Evolutionary conservation across 176 grass and related monocot species (phyloP).

Genomic region (Chrysopogon serrulatus): DNA sequence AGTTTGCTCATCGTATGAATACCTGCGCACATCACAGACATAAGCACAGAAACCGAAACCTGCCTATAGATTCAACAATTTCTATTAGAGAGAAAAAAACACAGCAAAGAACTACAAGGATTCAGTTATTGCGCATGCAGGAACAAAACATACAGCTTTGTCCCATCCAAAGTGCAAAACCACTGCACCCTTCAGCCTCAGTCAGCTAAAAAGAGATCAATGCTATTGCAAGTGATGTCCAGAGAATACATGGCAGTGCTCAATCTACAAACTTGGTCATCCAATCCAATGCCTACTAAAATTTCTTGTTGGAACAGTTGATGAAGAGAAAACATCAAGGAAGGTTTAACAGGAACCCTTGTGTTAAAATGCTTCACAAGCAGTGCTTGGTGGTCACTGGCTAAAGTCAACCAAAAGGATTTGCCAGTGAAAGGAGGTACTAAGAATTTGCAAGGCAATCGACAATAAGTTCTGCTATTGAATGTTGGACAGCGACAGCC

Average conservation of each 20-base stretch:
- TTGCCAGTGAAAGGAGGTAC: background rate
- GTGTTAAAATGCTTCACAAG: background rate
- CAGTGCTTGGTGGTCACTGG: background rate
- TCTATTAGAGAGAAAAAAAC: background rate
- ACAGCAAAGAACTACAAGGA: background rate
- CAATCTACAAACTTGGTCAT: background rate
- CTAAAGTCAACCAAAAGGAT: background rate
- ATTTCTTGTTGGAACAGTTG: background rate
- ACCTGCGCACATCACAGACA: slow-evolving; percentile 43
- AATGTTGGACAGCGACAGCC: background rate
- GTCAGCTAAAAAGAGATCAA: background rate
- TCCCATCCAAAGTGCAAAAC: background rate
- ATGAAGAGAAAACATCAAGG: background rate
- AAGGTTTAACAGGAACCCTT: background rate
- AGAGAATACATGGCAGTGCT: background rate
- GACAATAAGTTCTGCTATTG: background rate
- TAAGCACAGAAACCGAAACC: background rate
- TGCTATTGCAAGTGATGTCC: background rate
- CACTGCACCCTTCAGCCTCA: background rate
- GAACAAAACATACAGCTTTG: background rate
- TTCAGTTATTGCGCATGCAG: background rate
- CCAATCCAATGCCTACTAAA: background rate
- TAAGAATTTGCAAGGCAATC: background rate
- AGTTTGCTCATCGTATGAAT: slow-evolving; percentile 73
- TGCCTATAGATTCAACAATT: background rate